A percentile compares a stretch with the other conserved stretches of the same genome.
Conservation (phyloP, 257 asterid species). For the Solanum infundibuliforme region DNA sequence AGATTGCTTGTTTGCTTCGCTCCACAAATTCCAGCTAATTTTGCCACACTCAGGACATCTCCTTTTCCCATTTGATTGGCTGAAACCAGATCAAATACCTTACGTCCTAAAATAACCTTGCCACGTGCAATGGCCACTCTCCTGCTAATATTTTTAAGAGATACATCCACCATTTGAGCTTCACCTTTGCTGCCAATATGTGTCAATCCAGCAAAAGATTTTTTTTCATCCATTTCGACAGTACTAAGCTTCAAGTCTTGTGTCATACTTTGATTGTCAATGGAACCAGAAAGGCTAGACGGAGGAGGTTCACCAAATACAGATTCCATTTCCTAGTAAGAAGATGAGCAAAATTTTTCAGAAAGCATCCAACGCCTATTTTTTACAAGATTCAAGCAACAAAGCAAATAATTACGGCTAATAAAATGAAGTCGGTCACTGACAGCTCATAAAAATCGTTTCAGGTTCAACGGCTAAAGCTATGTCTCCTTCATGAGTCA, state of each 20-base stretch:
- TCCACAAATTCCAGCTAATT: conserved; percentile 65
- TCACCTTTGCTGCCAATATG: conserved; percentile 59
- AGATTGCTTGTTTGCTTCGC: conserved; percentile 76
- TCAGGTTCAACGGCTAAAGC: neutral
- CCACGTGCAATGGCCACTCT: conserved; percentile 72
- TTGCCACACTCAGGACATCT: conserved; percentile 76
- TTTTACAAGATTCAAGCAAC: neutral
- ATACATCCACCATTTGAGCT: conserved; percentile 77
- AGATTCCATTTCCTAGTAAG: conserved; percentile 71
- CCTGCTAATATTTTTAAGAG: conserved; percentile 48
- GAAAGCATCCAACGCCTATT: neutral
- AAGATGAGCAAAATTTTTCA: neutral
- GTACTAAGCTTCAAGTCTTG: conserved; percentile 19
- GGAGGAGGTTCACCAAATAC: conserved; percentile 77
- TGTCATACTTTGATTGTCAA: conserved; percentile 17
- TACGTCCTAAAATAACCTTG: conserved; percentile 56
- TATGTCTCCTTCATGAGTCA: neutral
- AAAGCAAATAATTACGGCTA: neutral
- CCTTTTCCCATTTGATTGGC: conserved; percentile 71
- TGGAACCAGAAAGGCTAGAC: conserved; percentile 33
- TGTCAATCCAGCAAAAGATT: conserved; percentile 27
- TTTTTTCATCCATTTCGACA: conserved; percentile 1
- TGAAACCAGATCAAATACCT: conserved; percentile 65
- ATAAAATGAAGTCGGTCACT: neutral
- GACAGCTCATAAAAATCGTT: neutral